phyloP scores from a whole-genome alignment of 2,329 filamentous ascomycete species.

The Orbilia javanica region DNA sequence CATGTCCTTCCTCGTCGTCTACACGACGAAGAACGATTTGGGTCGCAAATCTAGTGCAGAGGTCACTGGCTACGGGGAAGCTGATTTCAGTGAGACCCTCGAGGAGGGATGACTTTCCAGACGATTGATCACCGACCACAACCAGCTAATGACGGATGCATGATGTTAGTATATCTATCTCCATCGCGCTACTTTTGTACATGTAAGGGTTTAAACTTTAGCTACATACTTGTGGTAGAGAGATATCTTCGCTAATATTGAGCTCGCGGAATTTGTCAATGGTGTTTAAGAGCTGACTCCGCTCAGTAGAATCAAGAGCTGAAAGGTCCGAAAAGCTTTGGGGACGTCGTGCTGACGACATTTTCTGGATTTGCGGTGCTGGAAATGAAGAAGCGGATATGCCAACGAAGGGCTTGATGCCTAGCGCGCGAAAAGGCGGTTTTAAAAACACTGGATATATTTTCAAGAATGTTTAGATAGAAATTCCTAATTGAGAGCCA shows the following conservation, averaged over 20 bases:
- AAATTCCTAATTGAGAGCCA: not conserved
- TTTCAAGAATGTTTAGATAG: not conserved
- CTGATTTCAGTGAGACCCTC: conserved; percentile 61
- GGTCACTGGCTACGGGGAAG: conserved; percentile 61
- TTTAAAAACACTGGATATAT: not conserved
- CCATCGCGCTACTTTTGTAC: not conserved
- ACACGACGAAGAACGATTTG: conserved; percentile 62
- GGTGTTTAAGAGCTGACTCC: conserved; percentile 38
- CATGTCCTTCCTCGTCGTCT: conserved; percentile 50
- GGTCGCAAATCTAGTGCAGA: conserved; percentile 62
- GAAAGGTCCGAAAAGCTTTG: conserved; percentile 37
- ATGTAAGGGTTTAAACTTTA: not conserved
- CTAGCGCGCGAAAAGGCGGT: not conserved
- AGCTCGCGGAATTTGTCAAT: conserved; percentile 62
- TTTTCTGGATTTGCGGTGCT: not conserved
- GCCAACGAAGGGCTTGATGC: not conserved
- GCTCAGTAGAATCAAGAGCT: conserved; percentile 11
- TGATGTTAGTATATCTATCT: not conserved
- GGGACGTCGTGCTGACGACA: not conserved
- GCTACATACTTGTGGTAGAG: conserved; percentile 60
- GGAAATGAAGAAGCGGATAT: not conserved
- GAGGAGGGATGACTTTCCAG: conserved; percentile 62
- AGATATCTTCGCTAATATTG: conserved; percentile 61
- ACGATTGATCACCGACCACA: conserved; percentile 62
- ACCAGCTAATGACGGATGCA: conserved; percentile 54